These are phyloP conservation scores for Austroboletus olivaceoglutinosus DNA, from an alignment of 1,284 basidiomycete species.

Conservation along the genomic window DNA sequence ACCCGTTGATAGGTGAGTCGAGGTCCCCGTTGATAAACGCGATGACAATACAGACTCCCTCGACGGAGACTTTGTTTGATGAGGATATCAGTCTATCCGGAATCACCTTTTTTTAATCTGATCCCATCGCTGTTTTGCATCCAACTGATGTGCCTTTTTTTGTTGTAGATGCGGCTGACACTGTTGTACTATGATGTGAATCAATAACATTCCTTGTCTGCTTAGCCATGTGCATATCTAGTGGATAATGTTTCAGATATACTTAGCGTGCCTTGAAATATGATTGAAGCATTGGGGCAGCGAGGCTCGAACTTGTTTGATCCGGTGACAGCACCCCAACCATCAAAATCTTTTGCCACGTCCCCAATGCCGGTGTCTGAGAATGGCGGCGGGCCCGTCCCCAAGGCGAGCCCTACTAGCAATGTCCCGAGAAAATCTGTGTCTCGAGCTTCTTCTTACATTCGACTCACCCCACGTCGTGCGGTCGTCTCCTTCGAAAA, in stretches of 20 bases:
- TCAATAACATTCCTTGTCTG: not conserved
- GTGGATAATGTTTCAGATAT: too few species aligned
- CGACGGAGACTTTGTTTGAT: constrained; percentile 65
- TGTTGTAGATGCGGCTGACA: constrained; percentile 7
- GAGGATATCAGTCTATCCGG: constrained; percentile 49
- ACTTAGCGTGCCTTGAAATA: not conserved
- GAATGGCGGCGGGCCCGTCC: constrained; percentile 4
- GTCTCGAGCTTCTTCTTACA: constrained; percentile 26
- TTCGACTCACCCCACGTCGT: constrained; percentile 48
- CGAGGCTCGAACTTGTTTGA: not conserved
- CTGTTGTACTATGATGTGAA: constrained; percentile 14
- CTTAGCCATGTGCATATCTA: too few species aligned
- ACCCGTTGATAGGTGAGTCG: constrained; percentile 62
- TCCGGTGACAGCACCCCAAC: not conserved
- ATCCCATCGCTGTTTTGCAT: constrained; percentile 25
- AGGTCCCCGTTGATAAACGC: constrained; percentile 9
- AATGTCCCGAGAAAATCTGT: constrained; percentile 1
- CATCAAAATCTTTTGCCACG: not conserved
- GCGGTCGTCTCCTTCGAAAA: constrained; percentile 77
- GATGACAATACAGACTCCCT: constrained; percentile 90
- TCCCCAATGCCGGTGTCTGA: constrained; percentile 7
- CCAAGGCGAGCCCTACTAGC: not conserved
- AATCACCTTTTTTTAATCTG: constrained; percentile 51
- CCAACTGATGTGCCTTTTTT: constrained; percentile 14
- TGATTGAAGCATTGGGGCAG: constrained; percentile 2